Base-by-base conservation (phyloP, 2,329 filamentous ascomycete species). In the Fusarium goolgardi region DNA sequence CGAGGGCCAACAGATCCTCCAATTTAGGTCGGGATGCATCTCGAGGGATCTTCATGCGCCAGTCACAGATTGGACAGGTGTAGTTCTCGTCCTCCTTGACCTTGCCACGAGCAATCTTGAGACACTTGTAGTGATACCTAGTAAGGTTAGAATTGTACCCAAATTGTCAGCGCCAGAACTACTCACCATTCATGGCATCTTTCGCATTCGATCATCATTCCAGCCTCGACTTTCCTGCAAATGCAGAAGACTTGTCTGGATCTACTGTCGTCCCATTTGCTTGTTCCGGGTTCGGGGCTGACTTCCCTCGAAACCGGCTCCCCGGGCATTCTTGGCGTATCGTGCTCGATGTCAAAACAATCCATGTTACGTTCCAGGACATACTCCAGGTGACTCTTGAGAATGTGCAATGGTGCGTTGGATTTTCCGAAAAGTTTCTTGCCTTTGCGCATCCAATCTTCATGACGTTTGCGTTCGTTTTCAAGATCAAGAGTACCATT, bases 161-260 rank as follows among this genome's bases (percentile, higher is more conserved):
- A 6, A 8, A 11, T 16, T 44, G 18, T 20, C 32, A 20, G 10
- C 12, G 1, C 47, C 3, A 12, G 10, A 10, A 21, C 10, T 18
- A 83, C 89, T 83, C 78, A 94, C 96, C 96, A 99, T 82, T 99
- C 96, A 75, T 97, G 95, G 79, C 96, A 99, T 39, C 97, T 85
- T 77, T 98, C 96, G 77, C 96, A 99, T 80, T 99, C 96, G 73
- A 99, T 98, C 96, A 99, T 99, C 91, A 98, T 96, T 52, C 96
- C 96, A 37, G 95, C 94, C 79, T 99, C 96, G 9, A 93, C 88
- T 67, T 90, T 93, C 62, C 96, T 89, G 80, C 96, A 99, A 71
- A 99, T 97, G 79, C 96, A 99, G 78, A 98, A 99, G 0, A 98
- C 95, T 76, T 98, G 94, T 35, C 87, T 80, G 57, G 85, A 85